phyloP scores from a whole-genome alignment of 345 rosid genomes.

The Brassica incana region DNA sequence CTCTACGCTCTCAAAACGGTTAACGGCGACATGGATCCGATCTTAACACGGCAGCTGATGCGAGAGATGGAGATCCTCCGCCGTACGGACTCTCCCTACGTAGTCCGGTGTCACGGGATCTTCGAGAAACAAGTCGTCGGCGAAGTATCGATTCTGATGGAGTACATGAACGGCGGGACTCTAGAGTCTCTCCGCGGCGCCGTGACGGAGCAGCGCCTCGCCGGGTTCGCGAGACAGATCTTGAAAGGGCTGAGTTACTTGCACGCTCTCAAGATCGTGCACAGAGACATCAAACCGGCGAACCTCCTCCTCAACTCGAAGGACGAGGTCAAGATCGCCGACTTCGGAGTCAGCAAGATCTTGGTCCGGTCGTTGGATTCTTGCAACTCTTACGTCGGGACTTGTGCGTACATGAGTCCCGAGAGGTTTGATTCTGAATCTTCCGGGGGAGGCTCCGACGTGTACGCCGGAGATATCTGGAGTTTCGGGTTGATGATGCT shows the following conservation, averaged over 20 bases:
- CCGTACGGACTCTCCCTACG: slow-evolving; percentile 59
- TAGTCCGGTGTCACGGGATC: slow-evolving; percentile 59
- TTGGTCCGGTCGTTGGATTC: slow-evolving; percentile 62
- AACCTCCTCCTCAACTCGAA: slow-evolving; percentile 59
- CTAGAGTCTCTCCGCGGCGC: slow-evolving; percentile 55
- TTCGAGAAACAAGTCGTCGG: slow-evolving; percentile 50
- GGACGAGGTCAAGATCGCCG: slow-evolving; percentile 74
- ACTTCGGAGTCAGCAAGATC: slow-evolving; percentile 83
- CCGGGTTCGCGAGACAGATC: slow-evolving; percentile 57
- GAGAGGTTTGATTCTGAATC: slow-evolving; percentile 61
- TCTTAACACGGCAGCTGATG: slow-evolving; percentile 41
- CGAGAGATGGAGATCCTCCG: slow-evolving; percentile 79
- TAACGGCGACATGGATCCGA: slow-evolving; percentile 55
- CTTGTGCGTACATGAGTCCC: slow-evolving; percentile 91
- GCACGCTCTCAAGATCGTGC: slow-evolving; percentile 66
- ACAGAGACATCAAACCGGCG: slow-evolving; percentile 79
- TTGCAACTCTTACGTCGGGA: slow-evolving; percentile 75
- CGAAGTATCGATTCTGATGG: slow-evolving; percentile 59
- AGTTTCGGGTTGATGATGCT: slow-evolving; percentile 72
- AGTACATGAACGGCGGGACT: slow-evolving; percentile 72
- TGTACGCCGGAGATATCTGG: slow-evolving; percentile 83
- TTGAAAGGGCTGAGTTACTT: slow-evolving; percentile 62
- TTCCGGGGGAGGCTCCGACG: slow-evolving; percentile 35
- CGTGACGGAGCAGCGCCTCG: slow-evolving; percentile 50
- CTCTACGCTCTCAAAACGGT: slow-evolving; percentile 69